Conservation (phyloP, 2,329 filamentous ascomycete species). For the Bipolaris gigantea region DNA sequence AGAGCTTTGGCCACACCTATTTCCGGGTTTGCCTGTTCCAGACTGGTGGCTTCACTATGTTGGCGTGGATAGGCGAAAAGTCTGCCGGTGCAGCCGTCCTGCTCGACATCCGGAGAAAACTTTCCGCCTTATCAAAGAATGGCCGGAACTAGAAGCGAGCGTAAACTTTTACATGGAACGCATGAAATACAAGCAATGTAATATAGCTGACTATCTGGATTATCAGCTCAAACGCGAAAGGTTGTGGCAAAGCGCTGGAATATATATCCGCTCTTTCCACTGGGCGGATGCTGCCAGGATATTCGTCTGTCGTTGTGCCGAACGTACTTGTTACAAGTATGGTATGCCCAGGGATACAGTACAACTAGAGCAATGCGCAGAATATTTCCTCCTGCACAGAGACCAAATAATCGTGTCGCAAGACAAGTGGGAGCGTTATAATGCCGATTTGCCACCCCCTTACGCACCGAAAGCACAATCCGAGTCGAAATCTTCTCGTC, state of each 20-base stretch:
- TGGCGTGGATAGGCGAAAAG: too few relatives aligned
- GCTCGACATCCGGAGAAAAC: too few relatives aligned
- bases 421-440: conserved; percentile 14
- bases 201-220: not conserved
- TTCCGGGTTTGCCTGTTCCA: too few relatives aligned
- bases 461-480: not conserved
- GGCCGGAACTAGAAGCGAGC: conserved; percentile 3
- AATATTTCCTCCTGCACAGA: conserved; percentile 13
- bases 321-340: not conserved
- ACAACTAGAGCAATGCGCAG: conserved; percentile 19
- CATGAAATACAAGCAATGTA: conserved; percentile 6
- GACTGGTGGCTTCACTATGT: too few relatives aligned
- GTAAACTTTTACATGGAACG: conserved; percentile 16
- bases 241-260: conserved; percentile 4
- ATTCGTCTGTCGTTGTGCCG: conserved; percentile 21
- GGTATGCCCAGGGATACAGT: conserved; percentile 9
- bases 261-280: conserved; percentile 15
- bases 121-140: not conserved
- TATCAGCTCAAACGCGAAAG: not conserved
- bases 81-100: too few relatives aligned
- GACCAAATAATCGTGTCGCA: conserved; percentile 7
- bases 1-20: too few relatives aligned
- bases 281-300: conserved; percentile 14
- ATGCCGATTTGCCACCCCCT: not conserved
- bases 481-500: not conserved